Evolutionary conservation across 1,139 yeast genomes (phyloP), one percentile per base, ranked within the genome.

Genomic region (Schwanniomyces etchellsii): DNA sequence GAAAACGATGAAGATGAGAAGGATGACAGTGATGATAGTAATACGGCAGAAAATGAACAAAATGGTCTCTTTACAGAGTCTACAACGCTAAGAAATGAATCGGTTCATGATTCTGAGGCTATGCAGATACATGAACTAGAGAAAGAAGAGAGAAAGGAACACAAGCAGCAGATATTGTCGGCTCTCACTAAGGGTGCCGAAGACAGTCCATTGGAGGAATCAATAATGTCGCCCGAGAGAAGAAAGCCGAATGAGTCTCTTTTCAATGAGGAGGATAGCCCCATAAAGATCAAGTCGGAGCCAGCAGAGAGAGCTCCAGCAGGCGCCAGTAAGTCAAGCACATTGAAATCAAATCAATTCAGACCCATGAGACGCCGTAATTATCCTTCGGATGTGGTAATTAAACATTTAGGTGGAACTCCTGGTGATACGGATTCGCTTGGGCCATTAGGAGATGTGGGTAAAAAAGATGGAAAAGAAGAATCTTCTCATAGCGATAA

Each of bases 321-420:
- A 25, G 29, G 54, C 51, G 33, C 52, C 29, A 26, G 35, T 33
- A 15, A 42, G 45, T 27, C 34, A 3, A 17, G 25, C n/a, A 20
- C 37, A 32, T 28, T 39, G 34, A 30, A 37, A 21, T 18, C 35
- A 18, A 18, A 7, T 18, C 7, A 18, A 7, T 18, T 18, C 21
- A 18, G n/a, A 18, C 69, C 70, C 3, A 62, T 75, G 16, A 57
- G 82, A 36, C n/a, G n/a, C n/a, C 50, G 73, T 28, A 65, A 59
- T 39, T 59, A 47, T 32, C 42, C 51, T 18, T 44, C 65, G 13
- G 55, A 53, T 29, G 47, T 55, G 4, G 50, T 58, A n/a, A 52
- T 55, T 6, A 43, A 57, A 32, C 64, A 64, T 34, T 50, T 66
- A 37, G 44, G 43, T 21, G 28, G 15, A 4, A 28, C 26, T 37